These are phyloP conservation scores for Camelina neglecta DNA, from an alignment of 345 rosid genomes.

Conservation along the genomic window DNA sequence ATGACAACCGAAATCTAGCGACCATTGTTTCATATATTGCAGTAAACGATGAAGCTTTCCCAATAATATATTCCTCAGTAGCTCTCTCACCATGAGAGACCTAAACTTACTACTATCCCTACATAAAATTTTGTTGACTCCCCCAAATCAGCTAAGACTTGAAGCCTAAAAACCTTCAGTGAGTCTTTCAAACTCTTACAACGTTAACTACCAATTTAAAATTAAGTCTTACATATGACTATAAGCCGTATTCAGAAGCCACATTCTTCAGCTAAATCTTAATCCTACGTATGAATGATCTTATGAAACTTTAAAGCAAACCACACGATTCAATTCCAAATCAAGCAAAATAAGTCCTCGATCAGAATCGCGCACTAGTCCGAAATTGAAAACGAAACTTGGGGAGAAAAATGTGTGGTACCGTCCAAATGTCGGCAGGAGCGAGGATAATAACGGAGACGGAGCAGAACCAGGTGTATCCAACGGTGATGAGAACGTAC, in stretches of 20 bases:
- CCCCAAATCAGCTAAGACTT: not conserved
- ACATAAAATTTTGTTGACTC: not conserved
- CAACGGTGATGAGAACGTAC: conserved; percentile 90
- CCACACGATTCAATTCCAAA: conserved; percentile 1
- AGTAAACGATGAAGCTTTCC: not conserved
- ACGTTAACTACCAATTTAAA: not conserved
- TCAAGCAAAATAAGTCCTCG: conserved; percentile 18
- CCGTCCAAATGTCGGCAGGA: conserved; percentile 98
- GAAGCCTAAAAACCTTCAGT: not conserved
- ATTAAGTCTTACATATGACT: not conserved
- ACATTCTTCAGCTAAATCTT: conserved; percentile 12
- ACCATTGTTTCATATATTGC: not conserved
- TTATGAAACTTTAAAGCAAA: not conserved
- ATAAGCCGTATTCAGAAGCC: conserved; percentile 5
- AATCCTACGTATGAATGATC: conserved; percentile 14
- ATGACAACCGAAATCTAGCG: conserved; percentile 9
- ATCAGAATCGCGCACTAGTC: conserved; percentile 3
- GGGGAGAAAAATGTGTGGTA: conserved; percentile 18
- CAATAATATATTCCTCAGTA: not conserved
- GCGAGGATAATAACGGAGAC: conserved; percentile 96
- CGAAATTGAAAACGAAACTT: not conserved
- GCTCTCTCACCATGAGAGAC: not conserved
- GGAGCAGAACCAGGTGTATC: conserved; percentile 98
- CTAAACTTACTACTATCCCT: not conserved
- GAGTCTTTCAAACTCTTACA: conserved; percentile 10